These are phyloP conservation scores for Talaromyces sp. DNA, from an alignment of 2,329 filamentous ascomycete species.

Conservation along the genomic window DNA sequence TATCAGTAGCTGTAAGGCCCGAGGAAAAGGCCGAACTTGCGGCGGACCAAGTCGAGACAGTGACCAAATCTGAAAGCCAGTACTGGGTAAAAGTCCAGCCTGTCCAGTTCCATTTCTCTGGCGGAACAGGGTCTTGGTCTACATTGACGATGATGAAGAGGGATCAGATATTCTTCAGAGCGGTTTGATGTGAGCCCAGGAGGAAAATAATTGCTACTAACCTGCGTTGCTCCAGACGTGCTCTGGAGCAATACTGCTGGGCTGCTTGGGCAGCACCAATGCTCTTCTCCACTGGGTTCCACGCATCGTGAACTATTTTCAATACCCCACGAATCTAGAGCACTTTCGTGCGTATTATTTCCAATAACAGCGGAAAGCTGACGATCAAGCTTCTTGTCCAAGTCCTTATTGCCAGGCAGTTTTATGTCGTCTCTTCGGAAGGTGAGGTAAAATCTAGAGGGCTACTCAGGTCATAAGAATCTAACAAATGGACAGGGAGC, in stretches of 20 bases:
- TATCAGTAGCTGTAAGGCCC: constrained; percentile 18
- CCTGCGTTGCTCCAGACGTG: constrained; percentile 21
- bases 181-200: too few relatives aligned
- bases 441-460: not conserved
- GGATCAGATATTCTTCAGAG: not conserved
- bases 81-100: constrained; percentile 20
- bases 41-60: constrained; percentile 20
- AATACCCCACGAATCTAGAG: not conserved
- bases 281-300: not conserved
- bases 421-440: not conserved
- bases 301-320: not conserved
- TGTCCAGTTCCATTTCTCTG: constrained; percentile 21
- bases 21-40: constrained; percentile 15
- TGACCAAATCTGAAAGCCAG: constrained; percentile 20
- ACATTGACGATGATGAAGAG: not conserved
- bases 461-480: not conserved
- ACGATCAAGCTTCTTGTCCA: not conserved
- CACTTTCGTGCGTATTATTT: not conserved
- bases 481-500: not conserved
- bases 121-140: constrained; percentile 20
- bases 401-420: not conserved
- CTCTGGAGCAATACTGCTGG: constrained; percentile 19
- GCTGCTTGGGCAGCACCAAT: constrained; percentile 19
- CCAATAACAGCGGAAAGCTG: not conserved
- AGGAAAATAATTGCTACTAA: not conserved